Evolutionary conservation across 169 alveolate species (phyloP), one percentile per base, ranked within the genome.

Genomic region (Cryptosporidium xiaoi): DNA sequence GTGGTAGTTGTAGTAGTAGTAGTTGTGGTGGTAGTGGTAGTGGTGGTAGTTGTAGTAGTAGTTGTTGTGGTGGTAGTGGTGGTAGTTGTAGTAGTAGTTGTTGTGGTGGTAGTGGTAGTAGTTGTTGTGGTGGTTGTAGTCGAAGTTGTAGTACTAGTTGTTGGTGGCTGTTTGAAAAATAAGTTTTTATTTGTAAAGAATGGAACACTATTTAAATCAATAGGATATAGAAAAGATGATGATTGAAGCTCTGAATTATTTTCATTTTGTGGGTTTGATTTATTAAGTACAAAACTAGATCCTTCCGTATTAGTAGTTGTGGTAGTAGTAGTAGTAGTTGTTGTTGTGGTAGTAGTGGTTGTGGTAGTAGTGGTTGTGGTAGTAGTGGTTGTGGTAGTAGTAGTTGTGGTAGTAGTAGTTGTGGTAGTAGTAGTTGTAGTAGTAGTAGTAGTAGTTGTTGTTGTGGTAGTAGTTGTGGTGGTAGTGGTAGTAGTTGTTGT

Each of bases 221-320:
- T 71, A 13, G 84, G 84, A 34, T 56, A 36, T 15, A 71, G 15
- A 71, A 55, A 56, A 51, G 84, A 55, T 68, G 83, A 48, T 15
- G 27, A 55, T 6, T 55, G 2, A 7, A 20, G 10, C 6, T 55
- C 34, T 3, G 6, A 24, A 7, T 55, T 6, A 3, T 55, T 20
- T 18, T 7, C 31, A 2, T 7, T 6, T 18, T 36, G 27, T 3
- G 64, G 10, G 7, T 18, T 55, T 20, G 64, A 20, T 36, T 36
- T 6, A 2, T 6, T 36, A 36, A 36, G 48, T 2, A 36, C 2
- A 36, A 36, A 36, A 36, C 48, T 6, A 6, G 48, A 36, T 36
- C 6, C 48, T 36, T 6, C 48, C 48, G 27, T 65, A n/a, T 2
- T 40, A 29, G 82, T 65, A n/a, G 82, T 65, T 6, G 82, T 65